Base-by-base conservation (phyloP, 164 flowering plant species). In the Dillenia turbinata region DNA sequence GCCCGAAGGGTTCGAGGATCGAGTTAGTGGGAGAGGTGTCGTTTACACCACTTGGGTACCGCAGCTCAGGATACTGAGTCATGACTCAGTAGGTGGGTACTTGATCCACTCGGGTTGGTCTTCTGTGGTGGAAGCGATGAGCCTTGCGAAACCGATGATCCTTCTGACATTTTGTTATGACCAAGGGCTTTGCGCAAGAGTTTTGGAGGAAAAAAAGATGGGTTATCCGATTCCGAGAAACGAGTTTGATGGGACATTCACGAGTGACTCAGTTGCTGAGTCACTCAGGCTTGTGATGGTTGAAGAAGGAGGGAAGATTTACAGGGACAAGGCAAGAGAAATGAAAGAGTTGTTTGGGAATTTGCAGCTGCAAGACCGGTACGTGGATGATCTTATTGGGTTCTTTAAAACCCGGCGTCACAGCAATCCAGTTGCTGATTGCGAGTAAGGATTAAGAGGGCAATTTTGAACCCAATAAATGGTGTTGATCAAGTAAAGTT, bases 1-100 rank as follows among this genome's bases (percentile, higher is more conserved):
- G 9, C 78, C 76, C 0, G 54, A 33, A 3, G 81, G 81, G 62
- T 74, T 74, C 44, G 63, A 59, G 69, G 71, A 74, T 10, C 62
- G 71, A 50, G 56, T 40, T 2, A 47, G 17, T 4, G 71, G 63
- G 9, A 59, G 71, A 8, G 77, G 77, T 5, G 14, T 70, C 7
- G 67, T 70, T 4, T 67, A 57, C 52, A 64, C 40, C 48, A 64
- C 61, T 45, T 74, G 77, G 77, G 77, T 54, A 4, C 77, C 77
- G 12, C 77, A 73, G n/a, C 9, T 69, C 0, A 54, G 46, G 73
- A 69, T 73, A 53, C 67, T 74, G 63, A 64, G 66, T 52, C 77
- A 74, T 46, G 62, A 44, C 26, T 74, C 77, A 12, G 66, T 69
- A 10, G 70, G 73, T 6, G 73, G 60, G 40, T 73, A 65, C 52